Percentiles rank a stretch among this genome's conserved stretches.
Conservation (phyloP, 305 asterid genomes). For the Stenogyne calaminthoides region DNA sequence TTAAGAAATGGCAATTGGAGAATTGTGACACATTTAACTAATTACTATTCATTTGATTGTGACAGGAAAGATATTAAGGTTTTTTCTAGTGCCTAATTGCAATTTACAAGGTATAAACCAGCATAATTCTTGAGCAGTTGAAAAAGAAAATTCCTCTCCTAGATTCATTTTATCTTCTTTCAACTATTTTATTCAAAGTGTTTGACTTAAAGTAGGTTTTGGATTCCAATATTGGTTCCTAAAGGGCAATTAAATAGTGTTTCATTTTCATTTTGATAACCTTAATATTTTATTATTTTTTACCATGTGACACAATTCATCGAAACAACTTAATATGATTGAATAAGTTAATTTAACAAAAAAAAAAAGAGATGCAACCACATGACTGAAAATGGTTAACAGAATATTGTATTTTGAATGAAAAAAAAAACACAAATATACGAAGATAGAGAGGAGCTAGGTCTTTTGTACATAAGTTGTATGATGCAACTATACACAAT, state of each 20-base stretch:
- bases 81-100: background rate
- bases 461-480: too few relatives aligned
- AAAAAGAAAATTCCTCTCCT: background rate
- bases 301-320: background rate
- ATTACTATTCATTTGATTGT: background rate
- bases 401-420: background rate
- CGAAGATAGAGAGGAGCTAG: background rate
- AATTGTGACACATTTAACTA: slow-evolving; percentile 14
- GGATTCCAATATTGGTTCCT: background rate
- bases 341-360: too few relatives aligned
- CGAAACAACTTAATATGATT: background rate
- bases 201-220: background rate
- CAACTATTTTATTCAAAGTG: background rate
- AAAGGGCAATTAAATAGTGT: background rate
- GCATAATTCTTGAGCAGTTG: slow-evolving; percentile 27
- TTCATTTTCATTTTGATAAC: background rate
- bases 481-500: too few relatives aligned
- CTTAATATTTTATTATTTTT: background rate
- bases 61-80: background rate
- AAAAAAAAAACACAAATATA: background rate
- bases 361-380: background rate
- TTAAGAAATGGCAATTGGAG: slow-evolving; percentile 22
- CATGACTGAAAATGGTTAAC: background rate
- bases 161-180: slow-evolving; percentile 11
- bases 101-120: slow-evolving; percentile 28